These are phyloP conservation scores for Yueomyces sp. DNA, from an alignment of 805 yeast species.

Conservation along the genomic window DNA sequence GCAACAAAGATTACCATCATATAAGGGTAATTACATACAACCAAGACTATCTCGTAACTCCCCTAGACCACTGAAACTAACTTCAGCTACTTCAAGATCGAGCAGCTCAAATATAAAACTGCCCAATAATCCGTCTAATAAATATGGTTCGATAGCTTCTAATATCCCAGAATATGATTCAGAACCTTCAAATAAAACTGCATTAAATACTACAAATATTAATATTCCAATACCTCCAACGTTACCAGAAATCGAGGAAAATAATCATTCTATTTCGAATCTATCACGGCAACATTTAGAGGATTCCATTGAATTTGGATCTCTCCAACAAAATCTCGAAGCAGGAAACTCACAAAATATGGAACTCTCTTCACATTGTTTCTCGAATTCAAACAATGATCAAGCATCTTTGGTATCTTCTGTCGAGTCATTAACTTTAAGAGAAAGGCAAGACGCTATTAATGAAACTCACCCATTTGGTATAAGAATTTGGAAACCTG, in stretches of 20 bases:
- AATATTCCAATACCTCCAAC: not conserved
- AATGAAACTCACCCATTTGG: conserved; percentile 97
- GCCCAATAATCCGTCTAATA: not conserved
- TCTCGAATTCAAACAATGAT: conserved; percentile 21
- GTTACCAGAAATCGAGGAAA: not conserved
- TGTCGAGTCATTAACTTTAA: conserved; percentile 69
- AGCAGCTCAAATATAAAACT: not conserved
- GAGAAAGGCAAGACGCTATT: conserved; percentile 92
- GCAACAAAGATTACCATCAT: not conserved
- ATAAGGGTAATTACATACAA: too few relatives aligned
- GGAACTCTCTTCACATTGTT: not conserved
- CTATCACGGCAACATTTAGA: not conserved
- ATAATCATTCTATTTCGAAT: not conserved
- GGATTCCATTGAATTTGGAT: not conserved
- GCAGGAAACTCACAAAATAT: not conserved
- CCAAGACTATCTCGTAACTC: conserved; percentile 40
- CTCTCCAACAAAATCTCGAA: not conserved
- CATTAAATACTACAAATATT: not conserved
- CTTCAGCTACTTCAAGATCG: conserved; percentile 9
- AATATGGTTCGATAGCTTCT: not conserved
- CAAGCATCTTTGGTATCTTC: conserved; percentile 27
- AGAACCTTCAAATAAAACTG: not conserved
- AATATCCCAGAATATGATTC: not conserved
- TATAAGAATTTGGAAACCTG: conserved; percentile 97
- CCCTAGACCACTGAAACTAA: conserved; percentile 50